phyloP scores from a whole-genome alignment of 2,329 filamentous ascomycete genomes.

The Trichophaea hybrida region DNA sequence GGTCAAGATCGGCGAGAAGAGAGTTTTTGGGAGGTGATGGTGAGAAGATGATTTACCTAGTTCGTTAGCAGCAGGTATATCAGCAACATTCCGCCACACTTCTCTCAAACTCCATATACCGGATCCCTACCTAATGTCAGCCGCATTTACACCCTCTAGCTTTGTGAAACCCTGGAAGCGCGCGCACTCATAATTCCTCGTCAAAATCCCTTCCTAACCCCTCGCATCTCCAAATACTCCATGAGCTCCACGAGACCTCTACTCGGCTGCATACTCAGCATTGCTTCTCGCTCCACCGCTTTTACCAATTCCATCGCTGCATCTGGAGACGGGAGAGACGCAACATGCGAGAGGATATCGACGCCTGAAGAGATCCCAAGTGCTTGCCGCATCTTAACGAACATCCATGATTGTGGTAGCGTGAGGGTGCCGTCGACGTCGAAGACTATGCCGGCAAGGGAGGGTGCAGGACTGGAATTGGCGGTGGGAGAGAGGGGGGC shows the following conservation, averaged over 20 bases:
- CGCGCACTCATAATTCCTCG: constrained; percentile 65
- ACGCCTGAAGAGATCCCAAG: constrained; percentile 55
- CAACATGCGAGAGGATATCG: constrained; percentile 85
- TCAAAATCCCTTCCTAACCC: constrained; percentile 50
- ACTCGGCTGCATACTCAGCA: constrained; percentile 67
- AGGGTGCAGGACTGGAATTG: constrained; percentile 30
- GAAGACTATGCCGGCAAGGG: constrained; percentile 55
- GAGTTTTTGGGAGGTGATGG: constrained; percentile 10
- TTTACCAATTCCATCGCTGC: constrained; percentile 56
- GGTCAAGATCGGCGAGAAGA: constrained; percentile 69
- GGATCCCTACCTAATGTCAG: not conserved
- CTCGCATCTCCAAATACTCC: constrained; percentile 47
- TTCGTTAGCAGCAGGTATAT: not conserved
- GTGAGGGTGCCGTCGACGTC: constrained; percentile 92
- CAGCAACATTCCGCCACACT: not conserved
- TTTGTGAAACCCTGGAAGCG: not conserved
- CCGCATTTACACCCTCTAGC: not conserved
- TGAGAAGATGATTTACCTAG: not conserved
- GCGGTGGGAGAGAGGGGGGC: not conserved
- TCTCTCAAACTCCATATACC: not conserved
- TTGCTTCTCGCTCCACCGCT: constrained; percentile 55
- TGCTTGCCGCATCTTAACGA: constrained; percentile 63
- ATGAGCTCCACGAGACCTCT: constrained; percentile 66
- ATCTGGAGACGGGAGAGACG: constrained; percentile 46
- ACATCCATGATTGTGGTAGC: constrained; percentile 92